A percentile compares a stretch with the other conserved stretches of the same genome.
These are phyloP conservation scores for Amphicarpaea edgeworthii DNA, from an alignment of 306 rosid species.

Conservation along the genomic window DNA sequence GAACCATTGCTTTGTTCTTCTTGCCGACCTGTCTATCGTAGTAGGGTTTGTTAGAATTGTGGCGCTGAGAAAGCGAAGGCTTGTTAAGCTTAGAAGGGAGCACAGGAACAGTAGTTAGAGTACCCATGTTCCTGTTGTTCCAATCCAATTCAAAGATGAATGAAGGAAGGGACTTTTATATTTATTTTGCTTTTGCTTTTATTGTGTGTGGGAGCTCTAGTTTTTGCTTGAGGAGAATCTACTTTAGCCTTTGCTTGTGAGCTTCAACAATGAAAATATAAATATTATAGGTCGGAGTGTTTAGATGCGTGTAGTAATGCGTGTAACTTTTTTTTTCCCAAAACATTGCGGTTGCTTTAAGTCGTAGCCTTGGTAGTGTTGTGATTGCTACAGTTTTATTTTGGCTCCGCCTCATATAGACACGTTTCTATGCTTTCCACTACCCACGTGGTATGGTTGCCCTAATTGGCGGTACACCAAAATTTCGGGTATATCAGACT, in stretches of 20 bases:
- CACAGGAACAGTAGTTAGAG: constrained; percentile 59
- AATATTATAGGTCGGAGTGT: background rate
- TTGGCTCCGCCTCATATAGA: background rate
- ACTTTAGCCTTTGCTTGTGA: constrained; percentile 33
- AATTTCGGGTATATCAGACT: constrained; percentile 5
- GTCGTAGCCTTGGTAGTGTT: background rate
- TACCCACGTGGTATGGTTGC: constrained; percentile 35
- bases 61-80: constrained; percentile 52
- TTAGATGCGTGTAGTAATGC: constrained; percentile 54
- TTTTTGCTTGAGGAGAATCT: constrained; percentile 40
- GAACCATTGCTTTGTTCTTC: constrained; percentile 61
- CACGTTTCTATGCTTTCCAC: constrained; percentile 20
- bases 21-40: constrained; percentile 49
- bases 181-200: background rate
- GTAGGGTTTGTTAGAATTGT: constrained; percentile 39
- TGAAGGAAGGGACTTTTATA: background rate
- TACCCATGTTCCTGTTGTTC: constrained; percentile 56
- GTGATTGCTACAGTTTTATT: constrained; percentile 8
- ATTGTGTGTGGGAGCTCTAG: background rate
- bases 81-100: constrained; percentile 57
- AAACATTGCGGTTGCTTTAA: constrained; percentile 54
- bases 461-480: background rate
- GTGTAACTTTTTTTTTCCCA: background rate
- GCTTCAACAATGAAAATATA: constrained; percentile 23
- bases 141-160: constrained; percentile 28